Base-by-base conservation (phyloP, 1,139 yeast genomes). In the Keqinozyma sinolaborantium region DNA sequence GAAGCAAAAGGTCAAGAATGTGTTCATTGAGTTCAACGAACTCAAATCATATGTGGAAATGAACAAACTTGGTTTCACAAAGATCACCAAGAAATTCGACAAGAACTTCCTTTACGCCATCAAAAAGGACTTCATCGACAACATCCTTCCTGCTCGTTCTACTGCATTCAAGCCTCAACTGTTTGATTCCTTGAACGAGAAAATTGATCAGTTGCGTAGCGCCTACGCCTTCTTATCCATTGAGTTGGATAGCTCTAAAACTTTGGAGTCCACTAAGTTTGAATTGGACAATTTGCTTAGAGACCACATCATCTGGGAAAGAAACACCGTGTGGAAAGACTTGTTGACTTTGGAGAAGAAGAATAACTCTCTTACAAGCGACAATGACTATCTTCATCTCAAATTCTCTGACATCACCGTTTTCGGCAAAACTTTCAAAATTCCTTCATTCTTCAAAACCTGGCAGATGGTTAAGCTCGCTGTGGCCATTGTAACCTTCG, bases 261-360 rank as follows among this genome's bases (percentile, higher is more conserved):
- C 68, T 7, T 50, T 70, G 30, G 77, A 71, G 11, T 55, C 60
- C 28, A 84, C 92, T 15, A 75, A 72, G 36, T 69, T 74, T 23
- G 94, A 85, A 47, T 70, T 90, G 39, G 74, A 82, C 40, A 70
- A 86, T 11, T 86, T 86, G 47, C 62, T 90, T 40, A 72, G 97
- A 38, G 97, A 90, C 48, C 95, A 88, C 56, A 85, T 90, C 30
- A 95, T 88, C 12, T 90, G 95, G 95, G 97, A 88, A 58, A 74
- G 97, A 55, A 87, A 87, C 56, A 90, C 97, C 0, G 97, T 90
- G 15, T 90, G 97, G 97, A 82, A 92, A 50, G 97, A 90, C 53
- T 80, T 90, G 79, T 81, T 90, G 51, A 88, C 90, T 13, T 62
- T 88, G 50, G 96, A 90, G 57, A 76, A 90, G 52, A 79, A 66